Percentiles rank a stretch among this genome's conserved stretches.
Conservation (phyloP, 2,329 filamentous ascomycete species). For the Trichoderma sp. region DNA sequence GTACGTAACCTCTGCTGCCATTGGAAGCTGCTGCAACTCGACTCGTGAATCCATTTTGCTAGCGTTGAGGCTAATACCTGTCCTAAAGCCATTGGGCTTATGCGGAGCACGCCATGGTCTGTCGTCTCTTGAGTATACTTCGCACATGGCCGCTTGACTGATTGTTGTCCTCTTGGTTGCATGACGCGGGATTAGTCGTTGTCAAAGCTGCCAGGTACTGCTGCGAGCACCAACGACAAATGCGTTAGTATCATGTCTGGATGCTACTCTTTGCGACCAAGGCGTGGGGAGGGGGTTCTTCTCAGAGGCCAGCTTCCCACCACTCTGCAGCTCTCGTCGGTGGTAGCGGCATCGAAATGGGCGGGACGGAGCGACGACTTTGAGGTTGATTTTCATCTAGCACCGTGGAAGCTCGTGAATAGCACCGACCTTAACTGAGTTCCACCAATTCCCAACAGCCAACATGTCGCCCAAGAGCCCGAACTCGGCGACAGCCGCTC, state of each 20-base stretch:
- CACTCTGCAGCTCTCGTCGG: not conserved
- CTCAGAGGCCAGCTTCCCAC: not conserved
- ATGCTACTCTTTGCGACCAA: not conserved
- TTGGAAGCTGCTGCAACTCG: not conserved
- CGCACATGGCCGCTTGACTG: not conserved
- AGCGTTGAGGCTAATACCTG: conserved; percentile 3
- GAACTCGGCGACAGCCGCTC: conserved; percentile 15
- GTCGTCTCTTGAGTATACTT: not conserved
- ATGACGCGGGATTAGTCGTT: not conserved
- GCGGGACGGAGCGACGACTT: not conserved
- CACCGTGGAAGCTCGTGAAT: not conserved
- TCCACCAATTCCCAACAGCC: not conserved
- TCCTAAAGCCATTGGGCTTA: conserved; percentile 1
- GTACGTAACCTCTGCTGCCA: not conserved
- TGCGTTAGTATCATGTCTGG: not conserved
- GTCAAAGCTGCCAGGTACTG: not conserved
- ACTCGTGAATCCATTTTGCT: not conserved
- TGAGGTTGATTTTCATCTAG: not conserved
- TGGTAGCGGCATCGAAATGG: not conserved
- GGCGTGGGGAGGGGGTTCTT: not conserved
- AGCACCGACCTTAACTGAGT: not conserved
- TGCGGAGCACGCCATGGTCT: conserved; percentile 7
- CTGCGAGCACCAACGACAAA: not conserved
- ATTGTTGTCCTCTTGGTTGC: not conserved
- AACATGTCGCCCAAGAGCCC: conserved; percentile 3